Evolutionary conservation across 2,329 filamentous ascomycete species (phyloP), one percentile per base, ranked within the genome.

Genomic region (Arthrobotrys pseudoclavata): DNA sequence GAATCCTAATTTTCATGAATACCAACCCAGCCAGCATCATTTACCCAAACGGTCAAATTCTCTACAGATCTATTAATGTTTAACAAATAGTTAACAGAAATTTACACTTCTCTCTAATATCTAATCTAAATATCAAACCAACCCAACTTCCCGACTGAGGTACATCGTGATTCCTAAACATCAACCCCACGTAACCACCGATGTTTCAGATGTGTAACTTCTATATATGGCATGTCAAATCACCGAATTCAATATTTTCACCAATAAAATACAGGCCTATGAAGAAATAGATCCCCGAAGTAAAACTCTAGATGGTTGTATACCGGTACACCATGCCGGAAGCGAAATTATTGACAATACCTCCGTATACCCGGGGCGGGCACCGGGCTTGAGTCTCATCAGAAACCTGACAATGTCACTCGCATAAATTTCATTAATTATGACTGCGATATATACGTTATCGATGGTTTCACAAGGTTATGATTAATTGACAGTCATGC

Each of bases 181-280:
- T 22, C 31, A 26, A 26, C 55, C 15, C 31, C 55, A 4, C 31
- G 31, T 3, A 42, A 60, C 55, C 18, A 13, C 9, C 9, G 29
- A 22, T 34, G 55, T 60, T 60, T 60, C 55, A 60, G 31, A 60
- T 60, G 18, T 24, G 20, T 60, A 60, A 42, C 55, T 42, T 29
- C 34, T 42, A 60, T 60, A 42, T 26, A 42, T 42, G 55, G 29
- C 29, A 57, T 34, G 26, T 57, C 31, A 22, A 57, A 26, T 9
- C n/a, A 57, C 22, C 50, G 24, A 37, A 40, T 37, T 13, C 12
- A 26, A 15, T 15, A 26, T 24, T 24, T 31, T 31, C 29, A 31
- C 29, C 29, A 7, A 31, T 31, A 31, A 31, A 3, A 31, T 31
- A 15, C 37, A 13, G 2, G 2, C 2, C 15, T 13, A 9, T 18